A percentile compares a stretch with the other conserved stretches of the same genome.
Conservation (phyloP, 2,329 filamentous ascomycete genomes). For the Cladosporium halotolerans region DNA sequence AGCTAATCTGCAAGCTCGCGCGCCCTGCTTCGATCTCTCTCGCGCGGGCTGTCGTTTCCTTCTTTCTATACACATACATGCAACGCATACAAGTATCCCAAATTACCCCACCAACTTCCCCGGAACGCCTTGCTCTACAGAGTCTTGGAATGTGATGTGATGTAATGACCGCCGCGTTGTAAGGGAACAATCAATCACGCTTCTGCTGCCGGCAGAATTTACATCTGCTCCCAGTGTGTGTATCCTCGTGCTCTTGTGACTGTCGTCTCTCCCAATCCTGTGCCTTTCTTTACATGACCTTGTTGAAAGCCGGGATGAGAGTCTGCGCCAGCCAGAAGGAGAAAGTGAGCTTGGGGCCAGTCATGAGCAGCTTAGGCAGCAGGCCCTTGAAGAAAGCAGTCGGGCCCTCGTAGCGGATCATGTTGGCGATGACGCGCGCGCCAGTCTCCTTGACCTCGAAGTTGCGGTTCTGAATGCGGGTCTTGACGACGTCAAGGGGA, state of each 20-base stretch:
- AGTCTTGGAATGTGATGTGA: neutral
- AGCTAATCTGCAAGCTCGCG: neutral
- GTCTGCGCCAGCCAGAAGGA: conserved; percentile 99
- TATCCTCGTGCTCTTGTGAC: too few species aligned
- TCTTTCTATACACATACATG: neutral
- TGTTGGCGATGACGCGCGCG: conserved; percentile 83
- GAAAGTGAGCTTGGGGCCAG: conserved; percentile 96
- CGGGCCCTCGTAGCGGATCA: conserved; percentile 84
- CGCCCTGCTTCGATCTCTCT: neutral
- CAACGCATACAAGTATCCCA: neutral
- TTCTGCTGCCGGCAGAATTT: too few species aligned
- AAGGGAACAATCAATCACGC: neutral
- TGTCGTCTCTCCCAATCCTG: neutral
- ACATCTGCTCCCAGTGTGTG: too few species aligned
- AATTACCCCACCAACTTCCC: neutral
- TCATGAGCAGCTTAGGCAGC: conserved; percentile 97
- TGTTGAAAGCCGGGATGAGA: conserved; percentile 85
- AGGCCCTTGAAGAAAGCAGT: conserved; percentile 95
- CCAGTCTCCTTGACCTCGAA: conserved; percentile 97
- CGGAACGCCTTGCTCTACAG: neutral
- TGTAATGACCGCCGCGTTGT: neutral
- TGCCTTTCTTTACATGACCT: conserved; percentile 46
- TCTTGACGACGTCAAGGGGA: conserved; percentile 96
- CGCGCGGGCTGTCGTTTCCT: too few species aligned
- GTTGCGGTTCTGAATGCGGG: conserved; percentile 95